phyloP scores from a whole-genome alignment of 2,329 filamentous ascomycete genomes.

The Falciphora oryzae region DNA sequence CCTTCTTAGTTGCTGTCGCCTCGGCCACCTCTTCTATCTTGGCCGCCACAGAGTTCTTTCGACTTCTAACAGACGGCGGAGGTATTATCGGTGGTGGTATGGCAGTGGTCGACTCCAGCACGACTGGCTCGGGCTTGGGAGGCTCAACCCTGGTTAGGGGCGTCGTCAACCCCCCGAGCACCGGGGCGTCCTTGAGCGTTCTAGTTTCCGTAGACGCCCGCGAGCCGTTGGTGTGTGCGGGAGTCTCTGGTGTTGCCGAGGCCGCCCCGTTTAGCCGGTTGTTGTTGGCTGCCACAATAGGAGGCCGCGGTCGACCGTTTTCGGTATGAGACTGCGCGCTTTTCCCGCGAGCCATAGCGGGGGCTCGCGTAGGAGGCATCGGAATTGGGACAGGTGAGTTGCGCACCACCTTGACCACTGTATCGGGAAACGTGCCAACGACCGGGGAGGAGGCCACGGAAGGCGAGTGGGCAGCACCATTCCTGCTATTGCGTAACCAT shows the following conservation, averaged over 20 bases:
- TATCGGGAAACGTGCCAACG: slow-evolving; percentile 61
- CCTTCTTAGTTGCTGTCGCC: slow-evolving; percentile 33
- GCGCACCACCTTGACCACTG: slow-evolving; percentile 40
- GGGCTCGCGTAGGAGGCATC: slow-evolving; percentile 43
- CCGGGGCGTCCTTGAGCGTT: slow-evolving; percentile 39
- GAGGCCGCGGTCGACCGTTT: slow-evolving; percentile 45
- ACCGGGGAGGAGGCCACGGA: slow-evolving; percentile 72
- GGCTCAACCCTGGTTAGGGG: slow-evolving; percentile 30
- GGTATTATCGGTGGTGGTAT: slow-evolving; percentile 18
- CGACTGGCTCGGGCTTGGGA: slow-evolving; percentile 18
- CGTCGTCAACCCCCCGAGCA: slow-evolving; percentile 8
- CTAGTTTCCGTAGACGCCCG: slow-evolving; percentile 42
- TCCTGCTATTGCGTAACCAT: slow-evolving; percentile 17
- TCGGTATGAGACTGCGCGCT: slow-evolving; percentile 47
- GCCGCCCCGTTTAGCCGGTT: slow-evolving; percentile 42
- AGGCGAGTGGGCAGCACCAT: slow-evolving; percentile 51
- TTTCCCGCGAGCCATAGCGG: slow-evolving; percentile 64
- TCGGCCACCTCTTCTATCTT: slow-evolving; percentile 33
- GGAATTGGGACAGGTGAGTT: slow-evolving; percentile 53
- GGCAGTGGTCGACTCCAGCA: slow-evolving; percentile 23
- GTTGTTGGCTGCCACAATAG: slow-evolving; percentile 57
- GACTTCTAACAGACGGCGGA: slow-evolving; percentile 15
- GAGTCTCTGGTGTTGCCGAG: slow-evolving; percentile 30
- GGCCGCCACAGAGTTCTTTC: slow-evolving; percentile 28
- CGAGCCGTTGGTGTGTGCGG: slow-evolving; percentile 22